A percentile compares a stretch with the other conserved stretches of the same genome.
These are phyloP conservation scores for Sclerotiophoma versabilis DNA, from an alignment of 2,329 filamentous ascomycete species.

Conservation along the genomic window DNA sequence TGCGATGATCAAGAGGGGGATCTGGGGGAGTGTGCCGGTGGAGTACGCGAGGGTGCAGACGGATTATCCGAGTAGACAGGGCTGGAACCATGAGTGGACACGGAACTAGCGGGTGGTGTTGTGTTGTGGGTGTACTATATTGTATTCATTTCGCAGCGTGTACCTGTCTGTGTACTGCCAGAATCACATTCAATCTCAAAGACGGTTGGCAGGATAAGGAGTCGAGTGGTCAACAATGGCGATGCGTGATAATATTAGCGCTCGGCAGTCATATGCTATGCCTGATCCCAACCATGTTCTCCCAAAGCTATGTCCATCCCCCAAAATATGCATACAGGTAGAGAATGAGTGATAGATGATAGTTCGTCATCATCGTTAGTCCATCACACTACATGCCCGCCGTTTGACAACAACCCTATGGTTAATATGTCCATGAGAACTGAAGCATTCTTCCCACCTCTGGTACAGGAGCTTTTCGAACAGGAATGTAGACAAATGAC, in stretches of 20 bases:
- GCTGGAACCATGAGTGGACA: conserved; percentile 97
- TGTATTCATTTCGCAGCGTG: not conserved
- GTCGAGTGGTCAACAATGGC: not conserved
- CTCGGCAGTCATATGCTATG: conserved; percentile 19
- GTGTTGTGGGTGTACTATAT: conserved; percentile 16
- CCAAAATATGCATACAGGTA: conserved; percentile 20
- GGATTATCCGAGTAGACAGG: conserved; percentile 76
- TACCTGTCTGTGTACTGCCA: conserved; percentile 2
- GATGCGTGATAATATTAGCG: conserved; percentile 26
- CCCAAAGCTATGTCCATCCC: conserved; percentile 2
- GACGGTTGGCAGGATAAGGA: not conserved
- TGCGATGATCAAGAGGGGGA: conserved; percentile 88
- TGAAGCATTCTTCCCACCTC: conserved; percentile 12
- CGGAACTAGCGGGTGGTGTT: conserved; percentile 50
- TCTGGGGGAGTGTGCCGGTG: conserved; percentile 86
- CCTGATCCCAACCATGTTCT: not conserved
- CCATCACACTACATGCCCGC: conserved; percentile 14
- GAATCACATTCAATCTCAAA: not conserved
- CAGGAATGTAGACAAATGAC: conserved; percentile 15
- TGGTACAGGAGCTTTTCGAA: conserved; percentile 17
- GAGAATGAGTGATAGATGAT: conserved; percentile 42
- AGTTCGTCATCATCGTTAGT: conserved; percentile 36
- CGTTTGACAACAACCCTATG: conserved; percentile 21
- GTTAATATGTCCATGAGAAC: conserved; percentile 40
- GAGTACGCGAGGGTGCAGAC: conserved; percentile 89